phyloP scores from a whole-genome alignment of 345 rosid species.

The Sisymbrium irio region DNA sequence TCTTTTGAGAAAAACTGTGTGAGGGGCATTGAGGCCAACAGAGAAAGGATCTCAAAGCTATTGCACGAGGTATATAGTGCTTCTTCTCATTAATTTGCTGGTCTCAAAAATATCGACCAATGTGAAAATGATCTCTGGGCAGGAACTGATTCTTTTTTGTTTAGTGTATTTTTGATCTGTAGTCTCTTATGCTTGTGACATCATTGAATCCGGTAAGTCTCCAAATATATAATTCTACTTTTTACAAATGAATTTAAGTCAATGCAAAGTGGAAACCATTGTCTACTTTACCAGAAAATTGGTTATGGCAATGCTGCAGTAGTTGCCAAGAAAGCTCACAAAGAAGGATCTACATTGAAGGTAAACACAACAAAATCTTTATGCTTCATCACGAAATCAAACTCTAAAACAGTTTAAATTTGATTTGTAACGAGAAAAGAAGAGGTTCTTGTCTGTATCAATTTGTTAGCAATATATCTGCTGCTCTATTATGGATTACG shows the following conservation, averaged over 20 bases:
- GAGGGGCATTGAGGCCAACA: constrained; percentile 85
- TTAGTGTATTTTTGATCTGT: constrained; percentile 11
- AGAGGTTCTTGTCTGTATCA: background rate
- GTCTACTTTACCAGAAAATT: constrained; percentile 62
- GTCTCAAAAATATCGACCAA: constrained; percentile 19
- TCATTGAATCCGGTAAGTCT: constrained; percentile 91
- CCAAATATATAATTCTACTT: constrained; percentile 5
- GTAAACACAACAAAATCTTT: constrained; percentile 36
- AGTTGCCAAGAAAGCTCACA: constrained; percentile 97
- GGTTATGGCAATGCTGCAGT: constrained; percentile 98
- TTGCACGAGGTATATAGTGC: constrained; percentile 68
- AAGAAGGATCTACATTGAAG: constrained; percentile 90
- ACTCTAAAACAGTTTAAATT: background rate
- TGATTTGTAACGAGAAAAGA: background rate
- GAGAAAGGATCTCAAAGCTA: constrained; percentile 81
- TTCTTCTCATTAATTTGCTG: constrained; percentile 27
- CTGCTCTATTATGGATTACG: background rate
- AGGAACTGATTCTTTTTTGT: background rate
- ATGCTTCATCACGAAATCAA: background rate
- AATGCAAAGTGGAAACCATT: background rate
- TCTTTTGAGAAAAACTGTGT: constrained; percentile 94
- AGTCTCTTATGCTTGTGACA: constrained; percentile 98
- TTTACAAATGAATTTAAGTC: background rate
- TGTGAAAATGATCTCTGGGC: background rate
- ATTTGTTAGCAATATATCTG: background rate